Evolutionary conservation across 2,329 filamentous ascomycete species (phyloP).

Genomic region (Diaporthe citri): DNA sequence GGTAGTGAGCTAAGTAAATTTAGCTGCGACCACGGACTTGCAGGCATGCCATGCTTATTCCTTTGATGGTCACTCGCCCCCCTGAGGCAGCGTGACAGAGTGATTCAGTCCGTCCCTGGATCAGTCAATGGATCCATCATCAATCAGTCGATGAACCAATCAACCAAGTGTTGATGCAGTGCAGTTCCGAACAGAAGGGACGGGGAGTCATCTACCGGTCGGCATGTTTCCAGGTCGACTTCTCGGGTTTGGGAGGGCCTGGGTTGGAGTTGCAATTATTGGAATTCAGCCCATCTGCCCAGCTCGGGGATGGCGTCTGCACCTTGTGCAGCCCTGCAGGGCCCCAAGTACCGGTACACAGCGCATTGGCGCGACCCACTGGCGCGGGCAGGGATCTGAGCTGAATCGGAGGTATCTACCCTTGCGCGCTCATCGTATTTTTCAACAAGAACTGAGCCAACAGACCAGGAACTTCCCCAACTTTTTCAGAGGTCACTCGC

Average conservation of each 20-base stretch:
- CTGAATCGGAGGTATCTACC: slow-evolving; percentile 30
- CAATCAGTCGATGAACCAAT: neutral
- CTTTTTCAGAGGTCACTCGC: slow-evolving; percentile 43
- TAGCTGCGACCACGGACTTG: slow-evolving; percentile 16
- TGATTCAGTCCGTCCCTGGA: neutral
- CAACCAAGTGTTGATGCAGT: neutral
- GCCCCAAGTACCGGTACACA: slow-evolving; percentile 39
- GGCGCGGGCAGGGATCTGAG: slow-evolving; percentile 31
- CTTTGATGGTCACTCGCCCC: neutral
- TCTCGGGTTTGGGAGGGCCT: neutral
- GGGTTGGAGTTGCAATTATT: neutral
- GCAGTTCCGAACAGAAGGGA: neutral
- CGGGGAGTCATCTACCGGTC: neutral
- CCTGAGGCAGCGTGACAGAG: neutral
- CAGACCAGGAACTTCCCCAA: slow-evolving; percentile 48
- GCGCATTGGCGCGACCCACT: neutral
- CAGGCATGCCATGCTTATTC: neutral
- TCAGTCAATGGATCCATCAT: neutral
- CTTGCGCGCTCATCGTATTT: slow-evolving; percentile 37
- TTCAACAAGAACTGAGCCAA: slow-evolving; percentile 48
- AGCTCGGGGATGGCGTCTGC: slow-evolving; percentile 18
- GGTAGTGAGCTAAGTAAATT: slow-evolving; percentile 4
- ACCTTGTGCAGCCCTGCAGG: slow-evolving; percentile 7
- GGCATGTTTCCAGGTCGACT: neutral
- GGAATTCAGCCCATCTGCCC: slow-evolving; percentile 11